Base-by-base conservation (phyloP, 78 protist species). In the Trichosphaerium sp. region DNA sequence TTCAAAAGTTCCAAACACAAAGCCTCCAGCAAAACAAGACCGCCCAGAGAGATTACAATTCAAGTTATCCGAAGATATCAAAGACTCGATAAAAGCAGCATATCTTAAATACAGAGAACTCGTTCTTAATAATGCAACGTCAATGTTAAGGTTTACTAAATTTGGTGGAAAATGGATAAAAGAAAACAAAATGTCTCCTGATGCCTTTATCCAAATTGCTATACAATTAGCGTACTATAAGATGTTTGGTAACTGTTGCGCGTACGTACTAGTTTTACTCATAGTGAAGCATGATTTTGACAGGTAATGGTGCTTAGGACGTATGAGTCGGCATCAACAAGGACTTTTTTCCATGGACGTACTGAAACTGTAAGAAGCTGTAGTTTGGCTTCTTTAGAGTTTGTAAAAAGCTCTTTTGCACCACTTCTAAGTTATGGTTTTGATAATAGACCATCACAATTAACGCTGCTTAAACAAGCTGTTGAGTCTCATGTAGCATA, bases 181-280 rank as follows among this genome's bases (percentile, higher is more conserved):
- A 29, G 38, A 29, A 15, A 47, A 28, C 23, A 23, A 28, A 26
- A 47, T 71, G 56, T 47, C 66, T 15, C 84, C 84, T 5, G 84
- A 79, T 32, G 84, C 79, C 28, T 79, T 71, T 55, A 2, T 43
- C 4, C 84, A 79, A 56, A 11, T 64, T 3, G 84, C 84, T 26
- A 15, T 72, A 37, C 84, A 79, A 32, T 29, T 79, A 62, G 21
- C 84, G 12, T 63, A 71, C 66, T 69, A 60, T 47, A 23, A 61
- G 3, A 1, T 71, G 38, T 68, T 52, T 41, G 81, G 81, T n/a
- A 35, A 40, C 14, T 8, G 29, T 10, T 41, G 28, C 23, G 66
- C 81, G 37, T 54, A 35, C 29, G 59, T 54, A 32, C 32, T 6
- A 6, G 6, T 12, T n/a, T n/a, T n/a, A n/a, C n/a, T n/a, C n/a